These are phyloP conservation scores for Usnea hakonensis DNA, from an alignment of 495 filamentous ascomycete genomes.

Conservation along the genomic window DNA sequence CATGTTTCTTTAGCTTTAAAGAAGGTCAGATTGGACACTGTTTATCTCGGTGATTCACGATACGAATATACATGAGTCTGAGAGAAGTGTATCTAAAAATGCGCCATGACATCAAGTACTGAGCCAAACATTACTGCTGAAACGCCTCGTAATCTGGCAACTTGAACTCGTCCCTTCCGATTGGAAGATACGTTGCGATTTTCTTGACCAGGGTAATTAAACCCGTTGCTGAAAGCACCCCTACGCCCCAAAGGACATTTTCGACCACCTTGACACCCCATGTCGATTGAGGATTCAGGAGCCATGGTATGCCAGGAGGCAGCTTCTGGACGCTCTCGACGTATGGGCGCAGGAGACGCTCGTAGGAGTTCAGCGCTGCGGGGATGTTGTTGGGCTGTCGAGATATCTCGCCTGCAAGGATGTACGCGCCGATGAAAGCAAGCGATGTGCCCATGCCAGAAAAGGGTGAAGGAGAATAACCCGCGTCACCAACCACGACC, in stretches of 20 bases:
- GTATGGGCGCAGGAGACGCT: slow-evolving; percentile 27
- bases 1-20: not conserved
- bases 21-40: not conserved
- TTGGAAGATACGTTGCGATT: not conserved
- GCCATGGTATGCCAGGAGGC: slow-evolving; percentile 6
- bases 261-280: not conserved
- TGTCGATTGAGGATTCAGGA: slow-evolving; percentile 3
- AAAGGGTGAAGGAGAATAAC: slow-evolving; percentile 39
- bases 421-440: slow-evolving; percentile 43
- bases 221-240: not conserved
- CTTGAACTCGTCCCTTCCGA: not conserved
- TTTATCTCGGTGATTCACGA: not conserved
- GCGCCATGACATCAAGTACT: not conserved
- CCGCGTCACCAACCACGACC: slow-evolving; percentile 50
- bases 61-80: not conserved
- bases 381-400: slow-evolving; percentile 18
- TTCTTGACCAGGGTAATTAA: not conserved
- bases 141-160: slow-evolving; percentile 13
- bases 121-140: not conserved
- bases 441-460: slow-evolving; percentile 45
- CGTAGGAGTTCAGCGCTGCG: slow-evolving; percentile 27
- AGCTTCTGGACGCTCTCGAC: slow-evolving; percentile 29
- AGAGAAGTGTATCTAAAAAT: not conserved
- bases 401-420: slow-evolving; percentile 46
- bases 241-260: not conserved